Evolutionary conservation across 176 grass and related monocot genomes (phyloP), one percentile per base, ranked within the genome.

Genomic region (Triticum monococcum): DNA sequence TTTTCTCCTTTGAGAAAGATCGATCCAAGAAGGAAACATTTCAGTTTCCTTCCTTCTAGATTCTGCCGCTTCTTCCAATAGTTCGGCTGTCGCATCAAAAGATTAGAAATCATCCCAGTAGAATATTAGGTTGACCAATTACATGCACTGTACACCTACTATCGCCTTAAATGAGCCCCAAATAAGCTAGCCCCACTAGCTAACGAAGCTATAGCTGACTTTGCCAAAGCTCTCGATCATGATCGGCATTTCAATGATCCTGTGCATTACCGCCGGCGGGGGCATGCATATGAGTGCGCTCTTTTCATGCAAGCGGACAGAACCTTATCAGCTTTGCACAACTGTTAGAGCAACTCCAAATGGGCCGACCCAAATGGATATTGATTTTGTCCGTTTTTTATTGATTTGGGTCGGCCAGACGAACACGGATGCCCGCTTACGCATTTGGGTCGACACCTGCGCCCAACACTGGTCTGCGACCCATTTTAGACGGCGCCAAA

Each of bases 101-200:
- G 71, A 85, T 7, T 18, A 64, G 12, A 31, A 83, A 45, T 80
- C 31, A 18, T 5, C 12, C 28, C 3, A 28, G 3, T 40, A 80
- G 8, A 60, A 45, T 75, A 89, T 68, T 76, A 61, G 69, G 69
- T 85, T 81, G 88, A 89, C 82, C 69, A 13, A 18, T 76, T 48
- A 10, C 18, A 60, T 69, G 67, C 32, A 68, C 4, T 68, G 30
- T 60, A 74, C 68, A 45, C 32, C 61, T 14, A 81, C 68, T 66
- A 43, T 61, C 57, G 63, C 57, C 75, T 74, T 74, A 65, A 74
- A 59, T 85, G 43, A 31, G 46, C 59, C 11, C 16, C 59, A 85
- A 80, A 75, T 78, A 81, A 81, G 68, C 60, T 73, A 66, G 32
- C 3, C 70, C 77, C 82, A 32, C 68, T 68, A 25, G 68, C 33